Evolutionary conservation across 164 flowering plant species (phyloP), one percentile per base, ranked within the genome.

Genomic region (Litsea cubeba): DNA sequence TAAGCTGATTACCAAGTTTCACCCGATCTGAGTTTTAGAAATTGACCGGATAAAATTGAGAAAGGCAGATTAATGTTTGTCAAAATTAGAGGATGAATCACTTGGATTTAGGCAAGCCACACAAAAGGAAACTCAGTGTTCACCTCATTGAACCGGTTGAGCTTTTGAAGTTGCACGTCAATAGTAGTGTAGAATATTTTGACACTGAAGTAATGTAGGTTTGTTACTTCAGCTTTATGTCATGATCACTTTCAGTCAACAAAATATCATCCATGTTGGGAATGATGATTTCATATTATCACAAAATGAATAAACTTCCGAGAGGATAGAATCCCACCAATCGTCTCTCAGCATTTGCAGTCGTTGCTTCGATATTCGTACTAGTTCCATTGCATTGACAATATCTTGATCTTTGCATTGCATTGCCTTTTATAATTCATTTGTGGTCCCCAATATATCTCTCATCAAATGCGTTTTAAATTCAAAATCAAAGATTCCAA

Each of bases 251-350:
- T 46, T 66, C 46, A 15, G 5, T 15, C 22, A 14, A 32, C 69
- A 66, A 66, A 66, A 26, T 66, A 66, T 26, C 50, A 1, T 66
- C 49, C 69, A 66, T 66, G 69, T 66, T 66, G n/a, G 69, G 69
- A 26, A 66, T 11, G 49, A 26, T 30, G 49, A 66, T 30, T 14
- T 66, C n/a, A 30, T 66, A 46, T 66, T 26, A 4, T 15, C 12
- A 32, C 22, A 66, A 17, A 66, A 66, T 66, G 24, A 66, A 26
- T 3, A 66, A 32, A 66, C 49, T 26, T 66, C 1, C 8, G 40
- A 30, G 32, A 30, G 35, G 35, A 30, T 30, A 3, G 35, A 30
- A 30, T 30, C 35, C 35, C 35, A 30, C 35, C 5, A 30, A 30
- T 30, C 35, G 6, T 30, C 35, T 67, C 50, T 30, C 70, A 67